These are phyloP conservation scores for Phylloporus sp. DNA, from an alignment of 768 basidiomycete species.

Conservation along the genomic window DNA sequence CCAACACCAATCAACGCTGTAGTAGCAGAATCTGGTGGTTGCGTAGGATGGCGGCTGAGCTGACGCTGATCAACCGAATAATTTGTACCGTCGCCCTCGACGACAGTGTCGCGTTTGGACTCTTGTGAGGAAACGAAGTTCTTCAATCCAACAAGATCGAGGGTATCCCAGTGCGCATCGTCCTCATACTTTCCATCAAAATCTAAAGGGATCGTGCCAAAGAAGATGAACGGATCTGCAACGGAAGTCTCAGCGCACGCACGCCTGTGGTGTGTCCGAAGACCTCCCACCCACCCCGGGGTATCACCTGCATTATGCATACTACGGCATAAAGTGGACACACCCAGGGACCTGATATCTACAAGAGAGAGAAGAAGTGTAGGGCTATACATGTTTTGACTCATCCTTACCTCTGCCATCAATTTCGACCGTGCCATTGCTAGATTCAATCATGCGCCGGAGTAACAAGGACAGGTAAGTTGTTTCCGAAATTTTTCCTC, in stretches of 20 bases:
- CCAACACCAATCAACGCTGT: conserved; percentile 79
- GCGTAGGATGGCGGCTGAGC: conserved; percentile 38
- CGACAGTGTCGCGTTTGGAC: conserved; percentile 58
- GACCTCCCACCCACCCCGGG: no score
- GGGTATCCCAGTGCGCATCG: conserved; percentile 38
- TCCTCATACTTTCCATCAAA: conserved; percentile 22
- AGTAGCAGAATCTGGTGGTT: conserved; percentile 29
- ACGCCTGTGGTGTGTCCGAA: no score
- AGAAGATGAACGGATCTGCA: no score
- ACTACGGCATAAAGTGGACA: conserved; percentile 26
- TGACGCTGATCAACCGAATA: conserved; percentile 91
- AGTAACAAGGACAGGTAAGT: no score
- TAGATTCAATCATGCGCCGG: no score
- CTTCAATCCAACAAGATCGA: conserved; percentile 45
- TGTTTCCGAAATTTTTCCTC: no score
- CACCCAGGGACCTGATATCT: conserved; percentile 80
- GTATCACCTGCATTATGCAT: conserved; percentile 26
- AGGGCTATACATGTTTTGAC: not conserved
- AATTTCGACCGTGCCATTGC: conserved; percentile 47
- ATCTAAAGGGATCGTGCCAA: conserved; percentile 14
- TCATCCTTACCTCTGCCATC: conserved; percentile 48
- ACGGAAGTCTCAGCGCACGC: no score
- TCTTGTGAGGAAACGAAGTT: conserved; percentile 54
- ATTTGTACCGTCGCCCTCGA: conserved; percentile 73
- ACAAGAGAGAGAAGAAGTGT: conserved; percentile 36